Evolutionary conservation across 495 filamentous ascomycete genomes (phyloP), one percentile per base, ranked within the genome.

Genomic region (Letharia lupina): DNA sequence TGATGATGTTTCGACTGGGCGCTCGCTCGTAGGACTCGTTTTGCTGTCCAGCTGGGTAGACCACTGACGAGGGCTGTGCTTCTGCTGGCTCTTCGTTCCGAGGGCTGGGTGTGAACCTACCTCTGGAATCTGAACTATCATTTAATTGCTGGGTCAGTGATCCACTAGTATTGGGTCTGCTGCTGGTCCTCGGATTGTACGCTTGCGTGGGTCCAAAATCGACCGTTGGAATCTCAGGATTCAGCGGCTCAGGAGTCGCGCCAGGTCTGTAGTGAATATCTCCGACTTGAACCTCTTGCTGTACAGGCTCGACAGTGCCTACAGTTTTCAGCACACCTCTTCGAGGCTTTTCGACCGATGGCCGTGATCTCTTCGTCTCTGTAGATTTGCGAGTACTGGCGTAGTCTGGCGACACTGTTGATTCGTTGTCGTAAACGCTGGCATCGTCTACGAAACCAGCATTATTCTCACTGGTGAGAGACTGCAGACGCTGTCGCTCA

Each of bases 131-230:
- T 63, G 65, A 72, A 71, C 11, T 47, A 7, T 67, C 61, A 40
- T 70, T 73, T 62, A 31, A 73, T 70, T 12, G 70, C 70, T 47
- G 75, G 68, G 11, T 75, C 69, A 71, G 20, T 4, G 60, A 65
- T 20, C 60, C 70, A 44, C 59, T 63, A 13, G 70, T 67, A 60
- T 58, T 61, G 31, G 72, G 66, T 45, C 70, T 69, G 65, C 66
- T 50, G 40, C 63, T 60, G 67, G 66, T 54, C 65, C 68, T 81
- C 59, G 89, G 89, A 70, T 89, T 87, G 64, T 87, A 79, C 1
- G 78, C 75, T 73, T 84, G 75, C 3, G 93, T 97, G 23, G 86
- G 91, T 0, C 93, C 93, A 74, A 98, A 98, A 72, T 98, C 89
- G 66, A 98, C 83, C 12, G 78, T 76, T 3, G 91, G 91, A 64